Evolutionary conservation across 345 rosid genomes (phyloP).

Genomic region (Ceriops decandra): DNA sequence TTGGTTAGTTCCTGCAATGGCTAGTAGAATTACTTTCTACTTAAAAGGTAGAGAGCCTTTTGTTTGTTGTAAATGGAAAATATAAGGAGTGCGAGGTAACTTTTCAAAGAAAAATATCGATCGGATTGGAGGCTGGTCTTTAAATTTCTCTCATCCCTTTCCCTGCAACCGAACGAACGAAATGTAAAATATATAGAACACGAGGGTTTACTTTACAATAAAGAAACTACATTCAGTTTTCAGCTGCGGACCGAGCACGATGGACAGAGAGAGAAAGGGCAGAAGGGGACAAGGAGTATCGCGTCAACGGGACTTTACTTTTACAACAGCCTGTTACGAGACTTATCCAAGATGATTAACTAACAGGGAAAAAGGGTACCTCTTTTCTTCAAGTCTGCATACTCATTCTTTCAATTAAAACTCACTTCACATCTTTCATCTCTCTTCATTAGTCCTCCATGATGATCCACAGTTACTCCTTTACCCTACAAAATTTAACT

Average conservation of each 20-base stretch:
- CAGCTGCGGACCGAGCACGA: background rate
- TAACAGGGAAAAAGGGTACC: constrained; percentile 81
- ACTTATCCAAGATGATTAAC: constrained; percentile 51
- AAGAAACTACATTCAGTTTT: background rate
- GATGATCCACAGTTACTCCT: constrained; percentile 18
- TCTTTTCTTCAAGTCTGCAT: constrained; percentile 55
- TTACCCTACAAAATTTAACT: constrained; percentile 29
- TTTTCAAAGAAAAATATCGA: no score
- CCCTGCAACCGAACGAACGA: no score
- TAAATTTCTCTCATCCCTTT: no score
- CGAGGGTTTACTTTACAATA: constrained; percentile 4
- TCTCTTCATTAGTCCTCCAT: constrained; percentile 19
- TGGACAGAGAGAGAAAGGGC: no score
- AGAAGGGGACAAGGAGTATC: no score
- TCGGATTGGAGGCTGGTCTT: no score
- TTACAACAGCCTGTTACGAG: constrained; percentile 13
- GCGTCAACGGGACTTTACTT: constrained; percentile 14
- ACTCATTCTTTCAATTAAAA: constrained; percentile 23
- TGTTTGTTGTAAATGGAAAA: no score
- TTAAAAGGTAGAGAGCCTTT: no score
- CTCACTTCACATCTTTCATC: constrained; percentile 28
- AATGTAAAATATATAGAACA: no score
- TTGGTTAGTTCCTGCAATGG: no score
- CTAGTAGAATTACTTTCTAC: no score
- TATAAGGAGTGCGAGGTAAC: no score